Evolutionary conservation across 2,329 filamentous ascomycete genomes (phyloP), one percentile per base, ranked within the genome.

Genomic region (Talaromyces rugulosus): DNA sequence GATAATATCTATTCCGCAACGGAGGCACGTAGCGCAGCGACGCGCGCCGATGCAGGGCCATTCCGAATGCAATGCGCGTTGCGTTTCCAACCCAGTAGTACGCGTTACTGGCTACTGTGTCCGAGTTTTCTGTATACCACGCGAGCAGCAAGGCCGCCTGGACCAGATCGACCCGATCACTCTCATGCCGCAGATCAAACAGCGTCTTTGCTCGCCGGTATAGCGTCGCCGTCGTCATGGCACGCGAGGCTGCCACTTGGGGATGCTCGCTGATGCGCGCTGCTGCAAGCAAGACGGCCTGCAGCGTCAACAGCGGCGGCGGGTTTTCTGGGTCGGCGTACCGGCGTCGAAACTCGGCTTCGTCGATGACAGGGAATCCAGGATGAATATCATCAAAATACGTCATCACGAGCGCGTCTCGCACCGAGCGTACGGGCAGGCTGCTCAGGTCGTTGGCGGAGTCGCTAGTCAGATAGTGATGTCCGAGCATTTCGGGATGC

Each of bases 301-400:
- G 71, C 8, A 73, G 63, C 14, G 72, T 59, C n/a, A 74, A 58
- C 7, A 74, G 62, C 9, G 70, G 65, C 3, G 70, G 70, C 4
- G 67, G 68, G 16, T 66, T 63, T 18, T 62, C 57, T 6, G 60
- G 56, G 34, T 63, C 51, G 3, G 36, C 18, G n/a, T 64, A 67
- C 18, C 52, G 40, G 14, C 33, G 47, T n/a, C 61, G 61, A 59
- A 69, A 71, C 18, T 58, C 58, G 9, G 62, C 59, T 47, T 64
- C 62, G 33, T 69, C 64, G 5, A 74, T 65, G 12, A 74, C 62
- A 2, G 72, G 72, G 27, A 72, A 65, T 9, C 67, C 64, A 0
- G 69, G 71, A 31, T 72, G 66, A 5, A 74, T 65, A 51, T 70
- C 64, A 1, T 68, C 63, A 50, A 74, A 73, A 59, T 72, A 74